A percentile compares a stretch with the other conserved stretches of the same genome.
These are phyloP conservation scores for Fusarium drepaniforme DNA, from an alignment of 2,329 filamentous ascomycete genomes.

Conservation along the genomic window DNA sequence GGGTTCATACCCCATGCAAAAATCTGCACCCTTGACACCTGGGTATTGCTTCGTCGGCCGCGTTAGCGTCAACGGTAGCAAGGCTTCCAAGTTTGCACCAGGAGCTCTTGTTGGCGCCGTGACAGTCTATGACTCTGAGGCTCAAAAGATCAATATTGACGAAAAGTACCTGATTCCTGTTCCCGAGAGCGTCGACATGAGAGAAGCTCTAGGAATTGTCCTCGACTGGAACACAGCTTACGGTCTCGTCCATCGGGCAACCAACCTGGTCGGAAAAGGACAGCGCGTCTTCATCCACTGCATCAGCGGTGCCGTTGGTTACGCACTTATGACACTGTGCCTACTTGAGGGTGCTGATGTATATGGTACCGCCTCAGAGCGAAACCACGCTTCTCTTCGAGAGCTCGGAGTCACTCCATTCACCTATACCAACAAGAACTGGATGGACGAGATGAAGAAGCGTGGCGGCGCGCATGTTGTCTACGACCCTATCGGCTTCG, in stretches of 20 bases:
- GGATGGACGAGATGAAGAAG: constrained; percentile 59
- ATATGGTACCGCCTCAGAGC: constrained; percentile 61
- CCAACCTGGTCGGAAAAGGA: constrained; percentile 54
- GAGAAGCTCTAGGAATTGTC: constrained; percentile 54
- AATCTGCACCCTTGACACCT: constrained; percentile 59
- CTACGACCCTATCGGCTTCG: constrained; percentile 63
- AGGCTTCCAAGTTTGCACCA: constrained; percentile 44
- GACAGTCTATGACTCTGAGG: constrained; percentile 57
- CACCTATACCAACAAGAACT: constrained; percentile 61
- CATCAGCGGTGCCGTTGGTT: constrained; percentile 62
- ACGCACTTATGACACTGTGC: constrained; percentile 56
- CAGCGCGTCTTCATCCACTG: constrained; percentile 64
- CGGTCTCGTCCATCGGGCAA: constrained; percentile 51
- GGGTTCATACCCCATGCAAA: constrained; percentile 61
- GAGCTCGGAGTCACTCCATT: constrained; percentile 57
- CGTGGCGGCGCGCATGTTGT: constrained; percentile 61
- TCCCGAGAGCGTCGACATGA: constrained; percentile 54
- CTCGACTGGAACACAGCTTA: constrained; percentile 61
- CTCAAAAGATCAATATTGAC: constrained; percentile 58
- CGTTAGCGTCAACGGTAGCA: constrained; percentile 53
- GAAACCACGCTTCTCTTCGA: constrained; percentile 57
- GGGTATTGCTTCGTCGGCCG: constrained; percentile 62
- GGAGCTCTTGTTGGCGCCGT: constrained; percentile 53
- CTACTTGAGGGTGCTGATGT: constrained; percentile 58
- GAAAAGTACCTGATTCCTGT: constrained; percentile 60